Evolutionary conservation across 345 rosid species (phyloP), one percentile per base, ranked within the genome.

Genomic region (Punica granatum): DNA sequence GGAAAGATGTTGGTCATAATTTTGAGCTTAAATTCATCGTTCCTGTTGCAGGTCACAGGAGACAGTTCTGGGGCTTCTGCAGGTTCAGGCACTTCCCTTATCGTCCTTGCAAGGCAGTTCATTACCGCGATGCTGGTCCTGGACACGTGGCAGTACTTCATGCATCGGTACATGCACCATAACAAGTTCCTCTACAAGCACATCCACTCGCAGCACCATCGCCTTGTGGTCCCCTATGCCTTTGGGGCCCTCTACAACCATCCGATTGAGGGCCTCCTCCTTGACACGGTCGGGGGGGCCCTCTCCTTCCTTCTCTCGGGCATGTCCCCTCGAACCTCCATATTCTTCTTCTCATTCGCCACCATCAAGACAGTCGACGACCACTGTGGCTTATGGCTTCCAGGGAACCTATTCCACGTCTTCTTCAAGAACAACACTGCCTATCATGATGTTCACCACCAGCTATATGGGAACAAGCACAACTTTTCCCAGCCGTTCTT

Each of bases 401-500:
- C 97, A 10, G 95, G 95, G 72, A 90, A 90, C 64, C 79, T 79
- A 30, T 85, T 90, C 78, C 97, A 90, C 19, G 28, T 80, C 66
- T 74, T 90, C 41, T 90, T 90, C 67, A 83, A 69, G 71, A 90
- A 90, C 86, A 90, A 90, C 72, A 74, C 97, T 4, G 97, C 92
- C 26, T 90, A 88, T 62, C 97, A 90, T 21, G 95, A 90, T 74
- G 77, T 90, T 69, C 97, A 88, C 81, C 95, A 90, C 71, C 97
- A 90, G 75, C 86, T 86, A 3, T 84, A 88, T 63, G 97, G 97
- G 26, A 86, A 63, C 85, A 90, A 88, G 71, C 83, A 74, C 77
- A 88, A 90, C 80, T 90, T 88, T 77, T 87, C 97, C 9, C 97
- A 85, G 72, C 92, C 95, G 13, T 90, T 88, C 82, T 90, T 90